A percentile compares a stretch with the other conserved stretches of the same genome.
Evolutionary conservation across 2,329 filamentous ascomycete genomes (phyloP).

Genomic region (Colletotrichum kahawae): DNA sequence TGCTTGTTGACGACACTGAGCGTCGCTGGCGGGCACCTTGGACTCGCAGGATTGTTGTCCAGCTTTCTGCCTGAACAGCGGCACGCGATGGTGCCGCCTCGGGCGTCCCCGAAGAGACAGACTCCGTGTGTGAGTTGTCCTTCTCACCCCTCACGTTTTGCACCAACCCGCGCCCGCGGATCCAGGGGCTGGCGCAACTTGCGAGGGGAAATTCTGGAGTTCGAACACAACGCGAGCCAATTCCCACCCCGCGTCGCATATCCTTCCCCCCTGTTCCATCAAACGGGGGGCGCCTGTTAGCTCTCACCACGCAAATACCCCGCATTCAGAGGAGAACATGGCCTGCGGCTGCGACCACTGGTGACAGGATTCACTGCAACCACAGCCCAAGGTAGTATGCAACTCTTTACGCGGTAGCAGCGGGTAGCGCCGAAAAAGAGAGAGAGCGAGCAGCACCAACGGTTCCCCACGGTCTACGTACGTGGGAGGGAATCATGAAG

Average conservation of each 20-base stretch:
- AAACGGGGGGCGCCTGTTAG: background rate
- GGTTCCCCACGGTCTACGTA: background rate
- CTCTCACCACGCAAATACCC: background rate
- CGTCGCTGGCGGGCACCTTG: background rate
- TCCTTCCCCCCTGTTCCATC: background rate
- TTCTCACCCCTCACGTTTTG: background rate
- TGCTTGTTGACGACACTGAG: background rate
- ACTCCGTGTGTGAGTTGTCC: background rate
- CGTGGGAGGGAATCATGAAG: background rate
- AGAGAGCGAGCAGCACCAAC: background rate
- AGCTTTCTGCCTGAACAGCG: background rate
- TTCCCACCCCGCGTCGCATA: background rate
- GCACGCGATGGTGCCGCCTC: background rate
- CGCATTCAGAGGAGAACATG: background rate
- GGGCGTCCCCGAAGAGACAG: background rate
- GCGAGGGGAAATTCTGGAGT: background rate
- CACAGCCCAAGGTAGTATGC: background rate
- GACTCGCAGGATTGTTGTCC: background rate
- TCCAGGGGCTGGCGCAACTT: background rate
- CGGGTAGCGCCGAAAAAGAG: slow-evolving; percentile 11
- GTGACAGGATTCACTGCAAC: background rate
- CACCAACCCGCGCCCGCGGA: background rate
- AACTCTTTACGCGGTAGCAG: slow-evolving; percentile 2
- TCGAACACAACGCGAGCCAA: background rate
- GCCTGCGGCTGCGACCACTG: background rate